Base-by-base conservation (phyloP, 108 stramenopile genomes). In the Seminavis robusta region DNA sequence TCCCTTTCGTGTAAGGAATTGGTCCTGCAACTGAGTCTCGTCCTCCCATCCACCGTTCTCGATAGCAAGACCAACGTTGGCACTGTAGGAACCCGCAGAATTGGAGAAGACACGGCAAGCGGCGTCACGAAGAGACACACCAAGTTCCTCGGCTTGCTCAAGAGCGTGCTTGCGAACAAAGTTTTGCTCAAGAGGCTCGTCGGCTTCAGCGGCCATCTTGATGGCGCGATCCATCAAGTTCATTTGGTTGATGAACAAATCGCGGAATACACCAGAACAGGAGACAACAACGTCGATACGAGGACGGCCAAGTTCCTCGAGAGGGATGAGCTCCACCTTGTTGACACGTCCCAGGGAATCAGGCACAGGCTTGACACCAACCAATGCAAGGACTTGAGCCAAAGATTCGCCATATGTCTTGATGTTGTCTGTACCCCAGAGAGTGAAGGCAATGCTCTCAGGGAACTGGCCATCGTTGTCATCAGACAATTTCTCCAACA, bases 191-290 rank as follows among this genome's bases (percentile, higher is more conserved):
- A 74, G 47, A 5, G 93, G 94, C 59, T 97, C 96, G 61, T 97
- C 94, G 8, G 94, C 94, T 77, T 97, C 96, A 17, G 96, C 96
- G 3, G 96, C 96, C 90, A 97, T 84, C 84, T 97, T 97, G 72
- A 97, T 92, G 41, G 91, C 96, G 43, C 96, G 80, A 80, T 97
- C 96, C 71, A 97, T 91, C 55, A 97, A 69, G 79, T 97, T 97
- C 96, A 97, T 97, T 74, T 97, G 96, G 87, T 97, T 97, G 86
- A 97, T 97, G 90, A 97, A 97, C 17, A 97, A 75, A 71, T 97
- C 96, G 55, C 96, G 91, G 94, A 97, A 97, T 38, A 97, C 96
- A 44, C 96, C 96, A 26, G 94, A 95, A 77, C 96, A 97, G 0
- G 93, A 94, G 7, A 97, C 96, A 42, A 97, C 96, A 42, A 97